phyloP scores from a whole-genome alignment of 2,329 filamentous ascomycete species.

The Alternaria metachromatica region DNA sequence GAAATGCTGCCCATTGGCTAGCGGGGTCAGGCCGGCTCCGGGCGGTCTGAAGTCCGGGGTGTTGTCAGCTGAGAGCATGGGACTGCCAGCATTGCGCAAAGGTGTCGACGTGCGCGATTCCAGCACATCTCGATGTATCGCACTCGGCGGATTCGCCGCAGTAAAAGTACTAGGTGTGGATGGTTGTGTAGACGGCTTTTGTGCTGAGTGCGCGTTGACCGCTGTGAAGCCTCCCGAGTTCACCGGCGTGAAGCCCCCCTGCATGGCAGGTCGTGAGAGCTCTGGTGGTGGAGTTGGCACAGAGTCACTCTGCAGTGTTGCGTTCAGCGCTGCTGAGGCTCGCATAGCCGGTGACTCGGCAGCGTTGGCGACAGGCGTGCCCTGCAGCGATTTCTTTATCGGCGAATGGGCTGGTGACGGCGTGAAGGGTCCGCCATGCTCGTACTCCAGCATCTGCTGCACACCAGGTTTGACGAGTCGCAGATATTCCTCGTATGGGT shows the following conservation, averaged over 20 bases:
- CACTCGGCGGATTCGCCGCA: conserved; percentile 61
- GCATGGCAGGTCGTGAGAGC: conserved; percentile 65
- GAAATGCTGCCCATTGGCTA: conserved; percentile 58
- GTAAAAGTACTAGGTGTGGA: conserved; percentile 57
- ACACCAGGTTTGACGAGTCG: conserved; percentile 90
- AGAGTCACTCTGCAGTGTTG: conserved; percentile 56
- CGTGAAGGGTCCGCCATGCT: conserved; percentile 90
- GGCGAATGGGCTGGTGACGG: conserved; percentile 78
- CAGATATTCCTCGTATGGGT: conserved; percentile 95
- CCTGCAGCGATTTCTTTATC: conserved; percentile 62
- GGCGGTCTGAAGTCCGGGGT: conserved; percentile 70
- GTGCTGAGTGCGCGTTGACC: conserved; percentile 61
- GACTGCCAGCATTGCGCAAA: conserved; percentile 66
- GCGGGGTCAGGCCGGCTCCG: conserved; percentile 51
- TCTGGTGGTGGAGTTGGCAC: conserved; percentile 51
- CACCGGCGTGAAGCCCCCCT: conserved; percentile 74
- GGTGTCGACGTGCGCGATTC: conserved; percentile 66
- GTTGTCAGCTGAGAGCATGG: conserved; percentile 68
- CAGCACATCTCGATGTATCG: conserved; percentile 59
- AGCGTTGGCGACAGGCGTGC: conserved; percentile 59
- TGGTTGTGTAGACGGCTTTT: conserved; percentile 24
- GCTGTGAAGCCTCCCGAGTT: conserved; percentile 70
- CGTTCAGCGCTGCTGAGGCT: conserved; percentile 64
- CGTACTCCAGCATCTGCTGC: conserved; percentile 92
- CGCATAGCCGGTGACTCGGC: conserved; percentile 72